These are phyloP conservation scores for Ophiostoma angusticollis DNA, from an alignment of 2,329 filamentous ascomycete genomes.

Conservation along the genomic window DNA sequence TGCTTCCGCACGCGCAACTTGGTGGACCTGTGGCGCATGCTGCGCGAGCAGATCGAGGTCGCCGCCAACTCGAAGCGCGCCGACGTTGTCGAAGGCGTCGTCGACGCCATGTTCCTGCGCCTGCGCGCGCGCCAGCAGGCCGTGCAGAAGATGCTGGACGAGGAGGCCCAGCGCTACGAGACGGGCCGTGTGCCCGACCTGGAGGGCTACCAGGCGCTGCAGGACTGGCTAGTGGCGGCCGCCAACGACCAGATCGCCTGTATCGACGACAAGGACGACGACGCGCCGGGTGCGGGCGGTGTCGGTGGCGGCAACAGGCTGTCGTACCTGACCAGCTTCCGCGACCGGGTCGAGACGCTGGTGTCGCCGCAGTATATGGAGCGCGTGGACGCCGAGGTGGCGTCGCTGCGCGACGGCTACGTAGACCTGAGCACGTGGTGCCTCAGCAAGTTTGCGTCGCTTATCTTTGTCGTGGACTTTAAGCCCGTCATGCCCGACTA, in stretches of 20 bases:
- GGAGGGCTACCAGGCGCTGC: slow-evolving; percentile 62
- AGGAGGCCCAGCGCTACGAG: slow-evolving; percentile 68
- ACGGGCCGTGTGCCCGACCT: slow-evolving; percentile 38
- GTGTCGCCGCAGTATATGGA: slow-evolving; percentile 72
- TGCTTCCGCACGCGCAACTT: slow-evolving; percentile 87
- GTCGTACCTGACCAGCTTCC: slow-evolving; percentile 79
- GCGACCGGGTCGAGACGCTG: slow-evolving; percentile 65
- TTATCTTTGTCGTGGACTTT: slow-evolving; percentile 90
- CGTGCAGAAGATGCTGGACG: slow-evolving; percentile 80
- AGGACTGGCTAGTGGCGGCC: slow-evolving; percentile 93
- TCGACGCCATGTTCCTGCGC: slow-evolving; percentile 89
- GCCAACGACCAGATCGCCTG: slow-evolving; percentile 98
- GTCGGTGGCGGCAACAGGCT: slow-evolving; percentile 29
- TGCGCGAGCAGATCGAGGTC: slow-evolving; percentile 80
- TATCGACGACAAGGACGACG: slow-evolving; percentile 81
- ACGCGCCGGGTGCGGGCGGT: slow-evolving; percentile 16
- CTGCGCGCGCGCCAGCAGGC: slow-evolving; percentile 70
- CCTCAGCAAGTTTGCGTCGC: slow-evolving; percentile 69
- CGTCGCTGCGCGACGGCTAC: slow-evolving; percentile 73
- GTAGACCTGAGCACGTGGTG: slow-evolving; percentile 92
- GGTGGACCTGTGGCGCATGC: slow-evolving; percentile 94
- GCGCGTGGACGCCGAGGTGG: slow-evolving; percentile 59
- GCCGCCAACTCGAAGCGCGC: slow-evolving; percentile 73
- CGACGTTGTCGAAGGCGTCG: slow-evolving; percentile 87
- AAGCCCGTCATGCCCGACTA: slow-evolving; percentile 69